These are phyloP conservation scores for Centaurea solstitialis DNA, from an alignment of 129 eudicot species.

Conservation along the genomic window DNA sequence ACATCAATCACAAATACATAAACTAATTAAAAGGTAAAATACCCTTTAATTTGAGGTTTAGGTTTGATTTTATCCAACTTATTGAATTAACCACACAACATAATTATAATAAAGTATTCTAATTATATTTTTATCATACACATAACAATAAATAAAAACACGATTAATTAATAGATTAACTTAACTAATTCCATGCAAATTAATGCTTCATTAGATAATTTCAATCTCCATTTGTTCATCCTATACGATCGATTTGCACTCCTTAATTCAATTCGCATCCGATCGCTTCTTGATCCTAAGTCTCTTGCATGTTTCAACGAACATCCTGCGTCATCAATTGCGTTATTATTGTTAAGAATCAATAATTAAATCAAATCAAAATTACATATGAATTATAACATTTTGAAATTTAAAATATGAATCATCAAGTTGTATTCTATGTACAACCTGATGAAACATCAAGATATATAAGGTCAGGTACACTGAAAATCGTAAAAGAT, in stretches of 20 bases:
- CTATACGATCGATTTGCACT: not conserved
- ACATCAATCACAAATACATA: not conserved
- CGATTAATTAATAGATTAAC: not conserved
- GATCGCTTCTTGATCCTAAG: conserved; percentile 62
- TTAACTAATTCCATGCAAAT: not conserved
- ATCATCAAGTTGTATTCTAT: not conserved
- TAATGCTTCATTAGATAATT: not conserved
- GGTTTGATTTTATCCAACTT: not conserved
- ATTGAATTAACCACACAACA: conserved; percentile 5
- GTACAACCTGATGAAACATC: not conserved
- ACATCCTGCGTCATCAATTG: conserved; percentile 54
- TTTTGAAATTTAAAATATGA: too few relatives aligned
- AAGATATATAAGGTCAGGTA: too few relatives aligned
- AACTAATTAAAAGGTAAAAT: not conserved
- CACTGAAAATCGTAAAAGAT: too few relatives aligned
- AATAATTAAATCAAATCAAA: not conserved
- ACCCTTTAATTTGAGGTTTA: not conserved
- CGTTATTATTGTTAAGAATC: not conserved
- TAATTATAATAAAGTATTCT: not conserved
- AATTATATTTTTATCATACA: not conserved
- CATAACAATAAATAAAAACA: not conserved
- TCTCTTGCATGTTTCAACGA: conserved; percentile 64
- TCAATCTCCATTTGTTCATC: not conserved
- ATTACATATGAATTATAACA: too few relatives aligned
- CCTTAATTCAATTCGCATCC: conserved; percentile 30